Percentiles rank a stretch among this genome's conserved stretches.
Evolutionary conservation across 2,329 filamentous ascomycete species (phyloP).

Genomic region (Colletotrichum sp.): DNA sequence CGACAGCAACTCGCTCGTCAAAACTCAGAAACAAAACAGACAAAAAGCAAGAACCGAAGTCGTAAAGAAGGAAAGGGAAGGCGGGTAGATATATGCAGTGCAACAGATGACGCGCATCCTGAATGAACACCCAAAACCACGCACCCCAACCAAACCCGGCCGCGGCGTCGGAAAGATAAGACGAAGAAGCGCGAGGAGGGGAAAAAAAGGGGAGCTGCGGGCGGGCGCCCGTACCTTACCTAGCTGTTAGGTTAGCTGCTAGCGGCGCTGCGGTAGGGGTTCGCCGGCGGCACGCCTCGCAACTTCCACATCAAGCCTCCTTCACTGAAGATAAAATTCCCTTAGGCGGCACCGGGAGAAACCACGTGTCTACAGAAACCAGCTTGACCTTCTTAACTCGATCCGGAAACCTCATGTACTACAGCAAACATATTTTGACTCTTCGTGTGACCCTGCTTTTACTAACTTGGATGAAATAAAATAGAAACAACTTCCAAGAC

Average conservation of each 20-base stretch:
- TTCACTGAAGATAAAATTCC: not conserved
- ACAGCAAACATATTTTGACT: not conserved
- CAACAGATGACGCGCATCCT: conserved; percentile 1
- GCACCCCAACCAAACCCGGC: not conserved
- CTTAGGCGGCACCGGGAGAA: not conserved
- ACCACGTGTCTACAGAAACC: not conserved
- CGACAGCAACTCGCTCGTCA: not conserved
- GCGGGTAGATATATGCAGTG: conserved; percentile 7
- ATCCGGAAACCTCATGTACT: not conserved
- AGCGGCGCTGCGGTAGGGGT: not conserved
- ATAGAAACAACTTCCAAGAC: not conserved
- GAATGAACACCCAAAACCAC: not conserved
- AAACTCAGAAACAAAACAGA: not conserved
- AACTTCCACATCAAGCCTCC: not conserved
- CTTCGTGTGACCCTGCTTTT: not conserved
- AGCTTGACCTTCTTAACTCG: not conserved
- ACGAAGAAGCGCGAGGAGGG: not conserved
- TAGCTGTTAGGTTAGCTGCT: not conserved
- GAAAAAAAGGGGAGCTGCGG: not conserved
- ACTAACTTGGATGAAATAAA: not conserved
- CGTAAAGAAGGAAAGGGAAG: not conserved
- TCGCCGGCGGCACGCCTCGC: not conserved
- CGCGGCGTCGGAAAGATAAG: conserved; percentile 4
- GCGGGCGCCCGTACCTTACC: not conserved
- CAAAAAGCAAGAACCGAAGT: not conserved